Base-by-base conservation (phyloP, 345 rosid genomes). In the Excoecaria cochinchinensis region DNA sequence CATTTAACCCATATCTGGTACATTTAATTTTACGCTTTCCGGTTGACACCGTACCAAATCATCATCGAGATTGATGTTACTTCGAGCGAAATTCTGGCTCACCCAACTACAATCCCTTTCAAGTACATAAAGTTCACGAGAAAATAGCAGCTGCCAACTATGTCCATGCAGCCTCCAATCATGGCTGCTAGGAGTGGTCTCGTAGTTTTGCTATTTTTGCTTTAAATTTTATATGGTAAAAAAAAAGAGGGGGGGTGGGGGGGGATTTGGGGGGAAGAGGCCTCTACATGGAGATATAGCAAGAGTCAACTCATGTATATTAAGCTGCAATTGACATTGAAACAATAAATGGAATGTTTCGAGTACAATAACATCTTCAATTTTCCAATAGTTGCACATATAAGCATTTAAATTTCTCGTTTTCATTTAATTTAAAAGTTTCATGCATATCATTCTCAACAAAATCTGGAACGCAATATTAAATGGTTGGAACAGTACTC, bases 401-500 rank as follows among this genome's bases (percentile, higher is more conserved):
- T 55, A 16, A 24, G 0, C 38, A 25, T 22, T 46, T 53, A 31
- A 21, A 24, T 56, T 21, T 39, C 5, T 3, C 13, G 16, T 48
- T 14, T 22, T 40, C 63, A 25, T 25, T 44, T 31, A 9, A 11
- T 46, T 21, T 13, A 57, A 40, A 56, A 24, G 10, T 61, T 38
- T 25, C 24, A 62, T 22, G 8, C 13, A 60, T 12, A 55, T 69
- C n/a, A 8, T 38, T 76, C 73, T 63, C 21, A 4, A n/a, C 52
- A 64, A 21, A 50, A 15, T 31, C 31, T 60, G 56, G 40, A 39
- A 42, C 44, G 1, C 22, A n/a, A 44, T 17, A 6, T 47, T 4
- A 66, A 39, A 48, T 78, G 16, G 21, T 17, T 19, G 17, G 21
- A 24, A 46, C 1, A 22, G 48, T 68, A 61, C 77, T 60, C 83